A percentile compares a stretch with the other conserved stretches of the same genome.
Conservation (phyloP, 129 eudicot species). For the Glebionis coronaria region DNA sequence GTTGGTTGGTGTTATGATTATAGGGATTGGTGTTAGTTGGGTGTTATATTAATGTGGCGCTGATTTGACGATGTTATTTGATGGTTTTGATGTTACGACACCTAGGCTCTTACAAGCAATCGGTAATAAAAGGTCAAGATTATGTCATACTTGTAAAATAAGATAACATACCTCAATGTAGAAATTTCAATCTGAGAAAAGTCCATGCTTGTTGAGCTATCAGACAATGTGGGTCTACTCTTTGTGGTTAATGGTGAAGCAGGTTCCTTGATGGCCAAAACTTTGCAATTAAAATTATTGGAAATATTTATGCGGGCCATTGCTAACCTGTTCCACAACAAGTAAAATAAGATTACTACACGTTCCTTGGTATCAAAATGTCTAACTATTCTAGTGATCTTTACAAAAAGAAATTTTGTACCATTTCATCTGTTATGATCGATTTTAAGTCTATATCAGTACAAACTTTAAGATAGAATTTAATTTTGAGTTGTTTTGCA, state of each 20-base stretch:
- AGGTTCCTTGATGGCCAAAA: conserved; percentile 79
- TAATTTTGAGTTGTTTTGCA: conserved; percentile 11
- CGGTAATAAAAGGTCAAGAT: background rate
- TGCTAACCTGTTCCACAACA: conserved; percentile 54
- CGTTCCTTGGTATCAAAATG: background rate
- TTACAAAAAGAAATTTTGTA: background rate
- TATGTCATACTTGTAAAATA: background rate
- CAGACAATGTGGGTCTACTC: conserved; percentile 36
- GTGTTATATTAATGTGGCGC: no score
- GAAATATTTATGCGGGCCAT: conserved; percentile 51
- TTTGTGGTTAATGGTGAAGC: conserved; percentile 43
- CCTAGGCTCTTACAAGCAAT: no score
- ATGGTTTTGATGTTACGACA: no score
- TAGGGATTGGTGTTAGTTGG: no score
- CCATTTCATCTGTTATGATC: conserved; percentile 14
- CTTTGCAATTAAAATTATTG: conserved; percentile 70
- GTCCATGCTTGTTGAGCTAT: conserved; percentile 73
- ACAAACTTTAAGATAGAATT: background rate
- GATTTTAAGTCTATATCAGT: background rate
- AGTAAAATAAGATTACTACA: conserved; percentile 18
- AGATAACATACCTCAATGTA: conserved; percentile 50
- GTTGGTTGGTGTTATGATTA: no score
- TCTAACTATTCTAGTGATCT: background rate
- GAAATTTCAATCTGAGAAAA: conserved; percentile 87
- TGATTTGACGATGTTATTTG: no score